These are phyloP conservation scores for Bipolaris sorokiniana DNA, from an alignment of 2,329 filamentous ascomycete genomes.

Conservation along the genomic window DNA sequence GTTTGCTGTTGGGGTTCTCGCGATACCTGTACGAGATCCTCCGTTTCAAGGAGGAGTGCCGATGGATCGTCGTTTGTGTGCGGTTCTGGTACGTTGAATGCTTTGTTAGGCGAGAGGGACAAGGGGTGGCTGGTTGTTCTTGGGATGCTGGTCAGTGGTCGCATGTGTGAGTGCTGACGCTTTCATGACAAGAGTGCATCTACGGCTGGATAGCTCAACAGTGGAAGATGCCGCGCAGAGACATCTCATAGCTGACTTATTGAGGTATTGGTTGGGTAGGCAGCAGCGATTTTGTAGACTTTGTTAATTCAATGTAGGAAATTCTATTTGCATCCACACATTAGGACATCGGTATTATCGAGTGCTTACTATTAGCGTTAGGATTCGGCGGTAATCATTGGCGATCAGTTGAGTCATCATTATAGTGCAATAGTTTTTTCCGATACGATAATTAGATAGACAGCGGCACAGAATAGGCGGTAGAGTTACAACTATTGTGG, in stretches of 20 bases:
- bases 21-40: background rate
- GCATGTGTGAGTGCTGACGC: background rate
- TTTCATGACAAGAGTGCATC: background rate
- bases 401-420: background rate
- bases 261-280: background rate
- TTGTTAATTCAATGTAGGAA: background rate
- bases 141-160: no score
- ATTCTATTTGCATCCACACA: background rate
- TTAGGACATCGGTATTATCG: background rate
- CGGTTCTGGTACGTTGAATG: background rate
- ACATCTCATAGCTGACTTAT: background rate
- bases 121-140: no score
- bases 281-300: background rate
- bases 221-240: background rate
- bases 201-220: background rate
- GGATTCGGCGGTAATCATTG: constrained; percentile 1
- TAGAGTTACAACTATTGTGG: background rate
- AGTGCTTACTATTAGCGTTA: background rate
- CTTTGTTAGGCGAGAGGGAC: background rate
- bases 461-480: constrained; percentile 3
- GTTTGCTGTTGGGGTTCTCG: background rate
- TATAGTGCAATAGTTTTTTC: background rate
- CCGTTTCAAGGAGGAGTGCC: background rate
- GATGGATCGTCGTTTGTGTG: background rate
- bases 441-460: background rate